phyloP scores from a whole-genome alignment of 1,284 basidiomycete genomes.

The Puccinia polysora region DNA sequence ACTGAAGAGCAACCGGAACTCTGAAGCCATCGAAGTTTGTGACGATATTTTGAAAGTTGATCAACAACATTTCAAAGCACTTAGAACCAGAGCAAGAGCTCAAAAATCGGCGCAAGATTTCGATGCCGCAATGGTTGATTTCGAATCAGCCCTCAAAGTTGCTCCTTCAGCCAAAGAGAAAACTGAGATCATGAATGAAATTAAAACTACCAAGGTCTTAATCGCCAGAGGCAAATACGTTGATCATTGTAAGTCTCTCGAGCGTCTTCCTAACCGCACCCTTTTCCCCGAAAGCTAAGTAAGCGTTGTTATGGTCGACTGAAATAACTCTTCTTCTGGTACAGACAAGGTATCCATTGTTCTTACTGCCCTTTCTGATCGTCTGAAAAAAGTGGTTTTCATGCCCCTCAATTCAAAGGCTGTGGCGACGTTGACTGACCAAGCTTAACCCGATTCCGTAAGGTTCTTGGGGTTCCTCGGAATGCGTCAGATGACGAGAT shows the following conservation, averaged over 20 bases:
- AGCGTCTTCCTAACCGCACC: not conserved
- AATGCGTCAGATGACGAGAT: conserved; percentile 51
- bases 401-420: too few relatives aligned
- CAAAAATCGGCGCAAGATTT: conserved; percentile 6
- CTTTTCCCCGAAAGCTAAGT: not conserved
- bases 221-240: conserved; percentile 20
- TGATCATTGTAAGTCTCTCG: conserved; percentile 19
- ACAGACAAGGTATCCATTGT: conserved; percentile 28
- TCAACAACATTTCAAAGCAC: conserved; percentile 25
- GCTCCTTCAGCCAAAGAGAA: conserved; percentile 25
- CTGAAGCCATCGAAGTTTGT: conserved; percentile 15
- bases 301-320: not conserved
- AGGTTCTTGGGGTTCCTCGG: conserved; percentile 50
- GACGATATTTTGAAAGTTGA: conserved; percentile 28
- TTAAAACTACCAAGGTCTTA: conserved; percentile 14
- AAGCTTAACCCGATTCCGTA: not conserved
- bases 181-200: conserved; percentile 17
- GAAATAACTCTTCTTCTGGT: not conserved
- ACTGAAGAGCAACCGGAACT: not conserved
- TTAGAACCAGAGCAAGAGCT: conserved; percentile 27
- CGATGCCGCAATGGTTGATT: conserved; percentile 10
- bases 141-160: conserved; percentile 10
- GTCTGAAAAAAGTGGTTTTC: too few relatives aligned
- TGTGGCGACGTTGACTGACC: too few relatives aligned
- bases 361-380: not conserved